Evolutionary conservation across 331 rosid species (phyloP), one percentile per base, ranked within the genome.

Genomic region (Acacia concinna): DNA sequence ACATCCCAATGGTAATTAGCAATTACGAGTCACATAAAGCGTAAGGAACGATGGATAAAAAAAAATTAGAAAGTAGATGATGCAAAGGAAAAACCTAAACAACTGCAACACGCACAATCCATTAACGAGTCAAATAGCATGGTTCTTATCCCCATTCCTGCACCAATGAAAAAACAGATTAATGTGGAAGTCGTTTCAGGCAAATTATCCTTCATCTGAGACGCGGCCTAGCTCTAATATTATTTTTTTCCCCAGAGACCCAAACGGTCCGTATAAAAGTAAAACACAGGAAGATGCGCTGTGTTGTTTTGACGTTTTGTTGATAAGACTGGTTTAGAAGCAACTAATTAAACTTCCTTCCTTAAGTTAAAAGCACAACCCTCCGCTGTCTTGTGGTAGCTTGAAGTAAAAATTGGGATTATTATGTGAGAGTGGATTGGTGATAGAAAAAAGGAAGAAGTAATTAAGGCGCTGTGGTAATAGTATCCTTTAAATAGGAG

Each of bases 281-380:
- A 46, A 46, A 15, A 15, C 14, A 46, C 0, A 15, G 1, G 8
- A 15, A 28, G 20, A 13, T 60, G 5, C 8, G 14, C 0, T 6
- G 2, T 4, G 10, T 31, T 15, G 2, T 38, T 38, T 38, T 8
- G 11, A 2, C 2, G 27, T 35, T 67, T 11, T 4, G 21, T 30
- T 0, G 23, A 9, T 2, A 14, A 2, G 31, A 6, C 30, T 30
- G 23, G 3, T 21, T 40, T 40, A 12, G 23, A 37, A 40, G 10
- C 31, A 5, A 12, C 13, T 17, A 13, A 32, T 5, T 8, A 28
- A 52, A 30, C 40, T 2, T 52, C 60, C 40, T 2, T 52, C 60
- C 75, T 74, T 51, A 65, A 40, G 75, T 75, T 73, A 3, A 73
- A 80, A 73, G 79, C 7, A 62, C 8, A 62, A 7, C 25, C 68